These are phyloP conservation scores for Leccinum boreale DNA, from an alignment of 768 basidiomycete species.

Conservation along the genomic window DNA sequence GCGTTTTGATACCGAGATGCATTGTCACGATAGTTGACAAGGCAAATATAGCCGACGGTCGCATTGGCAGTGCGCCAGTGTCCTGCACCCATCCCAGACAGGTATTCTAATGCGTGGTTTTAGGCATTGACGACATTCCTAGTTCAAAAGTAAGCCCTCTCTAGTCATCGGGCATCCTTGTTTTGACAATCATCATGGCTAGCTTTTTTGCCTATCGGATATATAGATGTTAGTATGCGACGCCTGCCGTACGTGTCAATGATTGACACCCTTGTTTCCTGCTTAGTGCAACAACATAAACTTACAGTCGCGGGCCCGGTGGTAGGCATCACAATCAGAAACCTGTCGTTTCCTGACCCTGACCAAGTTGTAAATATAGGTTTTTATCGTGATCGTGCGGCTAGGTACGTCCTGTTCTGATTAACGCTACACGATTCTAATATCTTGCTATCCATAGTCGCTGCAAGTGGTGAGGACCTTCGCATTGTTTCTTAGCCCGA, in stretches of 20 bases:
- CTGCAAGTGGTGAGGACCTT: conserved; percentile 22
- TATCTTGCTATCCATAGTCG: conserved; percentile 6
- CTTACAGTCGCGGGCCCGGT: conserved; percentile 14
- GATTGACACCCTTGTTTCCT: neutral
- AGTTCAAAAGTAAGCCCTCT: conserved; percentile 15
- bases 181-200: neutral
- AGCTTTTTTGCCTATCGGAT: conserved; percentile 28
- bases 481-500: neutral
- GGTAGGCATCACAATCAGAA: conserved; percentile 5
- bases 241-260: neutral
- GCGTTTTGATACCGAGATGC: neutral
- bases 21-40: neutral
- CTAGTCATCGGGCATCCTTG: neutral
- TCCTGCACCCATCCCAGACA: neutral
- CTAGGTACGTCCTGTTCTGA: conserved; percentile 9
- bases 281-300: conserved; percentile 14
- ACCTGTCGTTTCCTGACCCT: neutral
- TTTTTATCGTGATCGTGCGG: conserved; percentile 15
- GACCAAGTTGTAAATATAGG: conserved; percentile 5
- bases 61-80: conserved; percentile 18
- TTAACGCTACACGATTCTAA: neutral
- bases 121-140: conserved; percentile 26
- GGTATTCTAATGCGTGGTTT: neutral
- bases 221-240: conserved; percentile 16
- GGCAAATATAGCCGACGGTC: conserved; percentile 13